Percentiles rank a stretch among this genome's conserved stretches.
phyloP scores from a whole-genome alignment of 176 grass and related monocot species.

The Alopecurus myosuroides region DNA sequence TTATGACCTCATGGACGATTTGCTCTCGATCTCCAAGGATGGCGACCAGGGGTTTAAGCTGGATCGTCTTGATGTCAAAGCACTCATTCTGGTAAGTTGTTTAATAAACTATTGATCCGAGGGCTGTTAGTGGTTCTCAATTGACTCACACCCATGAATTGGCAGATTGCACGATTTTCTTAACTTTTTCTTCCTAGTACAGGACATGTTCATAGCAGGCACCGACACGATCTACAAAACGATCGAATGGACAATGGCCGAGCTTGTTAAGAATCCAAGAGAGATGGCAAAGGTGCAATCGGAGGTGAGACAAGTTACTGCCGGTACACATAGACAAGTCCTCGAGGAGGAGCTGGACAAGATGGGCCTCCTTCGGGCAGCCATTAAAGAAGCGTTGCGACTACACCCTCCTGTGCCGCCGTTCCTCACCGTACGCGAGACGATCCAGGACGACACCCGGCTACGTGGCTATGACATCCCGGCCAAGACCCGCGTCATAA shows the following conservation, averaged over 20 bases:
- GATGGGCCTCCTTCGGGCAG: neutral
- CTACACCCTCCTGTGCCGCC: conserved; percentile 31
- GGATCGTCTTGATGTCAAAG: conserved; percentile 43
- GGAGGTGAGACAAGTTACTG: conserved; percentile 19
- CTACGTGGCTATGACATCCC: conserved; percentile 40
- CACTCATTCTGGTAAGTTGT: conserved; percentile 34
- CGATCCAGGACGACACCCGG: conserved; percentile 20
- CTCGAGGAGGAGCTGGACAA: conserved; percentile 1
- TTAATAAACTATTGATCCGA: neutral
- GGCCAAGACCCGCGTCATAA: conserved; percentile 21
- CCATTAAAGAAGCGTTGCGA: conserved; percentile 30
- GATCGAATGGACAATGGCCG: conserved; percentile 53
- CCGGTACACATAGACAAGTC: neutral
- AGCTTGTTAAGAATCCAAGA: conserved; percentile 42
- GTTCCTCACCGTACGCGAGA: conserved; percentile 28
- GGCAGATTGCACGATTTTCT: neutral
- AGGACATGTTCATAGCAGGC: conserved; percentile 36
- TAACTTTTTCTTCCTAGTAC: neutral
- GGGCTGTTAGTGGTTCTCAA: neutral
- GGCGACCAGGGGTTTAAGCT: neutral
- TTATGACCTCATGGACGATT: conserved; percentile 30
- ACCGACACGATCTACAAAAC: conserved; percentile 28
- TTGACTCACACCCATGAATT: neutral
- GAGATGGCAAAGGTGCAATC: conserved; percentile 36
- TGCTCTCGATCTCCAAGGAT: neutral